Evolutionary conservation across 331 rosid genomes (phyloP).

Genomic region (Erythrophleum ivorense): DNA sequence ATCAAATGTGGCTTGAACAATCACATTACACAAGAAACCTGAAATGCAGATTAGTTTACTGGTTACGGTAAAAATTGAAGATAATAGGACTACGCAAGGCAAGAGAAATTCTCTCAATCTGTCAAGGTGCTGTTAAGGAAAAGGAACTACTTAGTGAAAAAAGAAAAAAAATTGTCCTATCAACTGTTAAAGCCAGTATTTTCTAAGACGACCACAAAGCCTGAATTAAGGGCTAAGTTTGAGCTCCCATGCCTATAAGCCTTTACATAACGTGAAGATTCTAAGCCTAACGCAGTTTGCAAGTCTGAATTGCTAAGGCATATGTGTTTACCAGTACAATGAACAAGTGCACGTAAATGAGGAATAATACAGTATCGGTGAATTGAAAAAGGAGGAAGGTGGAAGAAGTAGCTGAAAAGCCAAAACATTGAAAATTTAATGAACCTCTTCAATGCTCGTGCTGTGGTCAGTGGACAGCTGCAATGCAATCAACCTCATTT

Average conservation of each 20-base stretch:
- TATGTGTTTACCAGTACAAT: neutral
- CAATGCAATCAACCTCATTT: constrained; percentile 67
- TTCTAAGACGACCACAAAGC: neutral
- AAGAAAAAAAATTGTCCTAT: neutral
- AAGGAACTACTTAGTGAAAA: neutral
- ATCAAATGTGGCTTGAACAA: neutral
- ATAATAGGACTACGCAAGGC: neutral
- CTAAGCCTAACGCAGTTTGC: neutral
- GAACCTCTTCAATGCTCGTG: constrained; percentile 81
- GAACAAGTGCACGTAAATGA: neutral
- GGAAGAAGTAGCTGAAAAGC: constrained; percentile 6
- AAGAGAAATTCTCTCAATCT: neutral
- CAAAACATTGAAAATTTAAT: constrained; percentile 36
- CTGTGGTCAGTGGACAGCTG: constrained; percentile 92
- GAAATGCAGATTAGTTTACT: constrained; percentile 3
- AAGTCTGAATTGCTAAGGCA: neutral
- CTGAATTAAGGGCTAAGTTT: neutral
- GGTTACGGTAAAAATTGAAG: neutral
- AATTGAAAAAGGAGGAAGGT: neutral
- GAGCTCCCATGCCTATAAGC: neutral
- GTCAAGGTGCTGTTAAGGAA: neutral
- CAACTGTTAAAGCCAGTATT: constrained; percentile 4
- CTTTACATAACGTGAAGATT: neutral
- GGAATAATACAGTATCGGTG: neutral
- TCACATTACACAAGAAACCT: neutral